Evolutionary conservation across 768 basidiomycete genomes (phyloP), one percentile per base, ranked within the genome.

Genomic region (Clitopilus passeckerianus): DNA sequence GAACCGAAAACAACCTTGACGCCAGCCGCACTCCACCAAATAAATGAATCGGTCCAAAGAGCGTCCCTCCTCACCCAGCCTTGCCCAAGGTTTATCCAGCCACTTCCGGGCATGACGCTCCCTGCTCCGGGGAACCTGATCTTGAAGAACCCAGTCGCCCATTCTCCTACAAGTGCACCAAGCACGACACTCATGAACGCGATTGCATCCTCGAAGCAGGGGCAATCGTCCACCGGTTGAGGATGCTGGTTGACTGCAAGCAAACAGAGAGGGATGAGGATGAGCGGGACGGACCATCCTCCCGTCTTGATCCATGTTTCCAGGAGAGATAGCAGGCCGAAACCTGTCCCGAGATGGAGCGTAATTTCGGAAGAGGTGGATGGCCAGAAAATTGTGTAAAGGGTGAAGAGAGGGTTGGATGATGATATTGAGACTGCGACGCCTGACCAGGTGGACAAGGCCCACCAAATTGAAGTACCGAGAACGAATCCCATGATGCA

Each of bases 201-300:
- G 55, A 98, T 95, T 2, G 95, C 93, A 67, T 98, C 96, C 68
- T 97, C 96, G 72, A 97, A 99, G 72, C 96, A 98, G 1, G 96
- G 96, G 64, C 96, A 98, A 66, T 96, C 93, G 59, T 98, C 95
- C 8, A 96, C 91, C 0, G 96, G 96, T 64, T 95, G 90, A 0
- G 95, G 94, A 67, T 95, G 93, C 61, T 91, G 86, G 67, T 94
- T 89, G n/a, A 95, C 87, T 18, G 90, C 74, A 5, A 91, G 74
- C 14, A 93, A 74, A 59, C 83, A 85, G n/a, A 90, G 61, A 0
- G 86, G 80, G 24, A 89, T 77, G 44, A 86, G 71, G 9, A 81
- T 79, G 35, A 82, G 67, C 6, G 89, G 89, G n/a, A 89, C 85
- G 77, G 75, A 74, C 74, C 76, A 78, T 16, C 76, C 76, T n/a